Conservation (phyloP, 2,329 filamentous ascomycete species). For the Hypoxylon sp. region DNA sequence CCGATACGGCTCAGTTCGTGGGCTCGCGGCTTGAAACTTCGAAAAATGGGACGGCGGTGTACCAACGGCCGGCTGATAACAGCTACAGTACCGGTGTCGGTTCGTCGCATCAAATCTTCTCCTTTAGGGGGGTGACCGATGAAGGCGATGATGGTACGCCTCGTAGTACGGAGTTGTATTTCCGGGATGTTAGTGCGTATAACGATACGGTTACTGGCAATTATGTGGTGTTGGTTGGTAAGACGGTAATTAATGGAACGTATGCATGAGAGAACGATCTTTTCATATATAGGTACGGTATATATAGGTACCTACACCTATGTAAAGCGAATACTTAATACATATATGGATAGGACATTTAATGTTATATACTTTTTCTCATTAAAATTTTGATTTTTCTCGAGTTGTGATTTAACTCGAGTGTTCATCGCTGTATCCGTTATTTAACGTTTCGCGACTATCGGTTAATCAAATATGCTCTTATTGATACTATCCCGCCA, state of each 20-base stretch:
- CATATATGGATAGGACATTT: constrained; percentile 1
- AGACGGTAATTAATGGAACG: background rate
- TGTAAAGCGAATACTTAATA: background rate
- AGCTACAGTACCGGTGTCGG: constrained; percentile 66
- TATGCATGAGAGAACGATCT: background rate
- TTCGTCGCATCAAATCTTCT: constrained; percentile 68
- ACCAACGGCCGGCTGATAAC: constrained; percentile 61
- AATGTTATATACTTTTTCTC: constrained; percentile 4
- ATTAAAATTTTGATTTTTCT: background rate
- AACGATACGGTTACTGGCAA: constrained; percentile 49
- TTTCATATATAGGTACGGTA: background rate
- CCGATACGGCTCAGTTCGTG: constrained; percentile 46
- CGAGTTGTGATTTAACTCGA: background rate
- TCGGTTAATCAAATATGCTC: background rate
- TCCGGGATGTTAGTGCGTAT: constrained; percentile 62
- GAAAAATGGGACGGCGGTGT: constrained; percentile 70
- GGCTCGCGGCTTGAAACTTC: constrained; percentile 60
- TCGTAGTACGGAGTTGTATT: constrained; percentile 64
- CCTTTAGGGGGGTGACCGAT: constrained; percentile 62
- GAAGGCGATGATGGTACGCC: constrained; percentile 40
- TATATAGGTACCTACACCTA: no score
- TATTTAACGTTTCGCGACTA: background rate
- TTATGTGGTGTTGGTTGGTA: constrained; percentile 26
- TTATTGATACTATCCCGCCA: constrained; percentile 6
- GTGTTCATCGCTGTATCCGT: background rate